A percentile compares a stretch with the other conserved stretches of the same genome.
Evolutionary conservation across 495 filamentous ascomycete species (phyloP).

Genomic region (Aspergillus panamensis): DNA sequence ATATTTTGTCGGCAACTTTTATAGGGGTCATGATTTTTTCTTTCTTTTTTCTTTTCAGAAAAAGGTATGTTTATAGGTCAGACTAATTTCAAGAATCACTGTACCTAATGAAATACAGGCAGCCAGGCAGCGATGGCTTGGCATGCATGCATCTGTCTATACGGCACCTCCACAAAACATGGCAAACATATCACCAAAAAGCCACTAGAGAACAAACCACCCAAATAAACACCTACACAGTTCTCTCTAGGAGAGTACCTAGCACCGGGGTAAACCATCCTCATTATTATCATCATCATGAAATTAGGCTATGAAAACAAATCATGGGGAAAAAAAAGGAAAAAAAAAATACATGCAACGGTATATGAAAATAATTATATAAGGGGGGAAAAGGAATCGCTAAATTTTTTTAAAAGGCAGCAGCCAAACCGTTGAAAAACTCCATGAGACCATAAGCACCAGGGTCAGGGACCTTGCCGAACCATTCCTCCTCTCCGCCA

Average conservation of each 20-base stretch:
- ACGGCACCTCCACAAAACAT: too few species aligned
- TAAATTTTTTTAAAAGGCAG: slow-evolving; percentile 33
- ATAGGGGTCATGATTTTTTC: background rate
- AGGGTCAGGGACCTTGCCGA: slow-evolving; percentile 79
- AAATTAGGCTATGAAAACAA: slow-evolving; percentile 22
- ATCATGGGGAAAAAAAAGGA: slow-evolving; percentile 7
- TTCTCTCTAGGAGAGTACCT: background rate
- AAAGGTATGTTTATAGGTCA: too few species aligned
- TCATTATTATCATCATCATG: slow-evolving; percentile 25
- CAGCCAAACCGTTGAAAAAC: slow-evolving; percentile 76
- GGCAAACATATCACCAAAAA: too few species aligned
- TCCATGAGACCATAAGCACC: slow-evolving; percentile 81
- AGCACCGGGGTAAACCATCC: background rate
- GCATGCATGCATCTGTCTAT: too few species aligned
- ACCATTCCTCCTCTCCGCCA: slow-evolving; percentile 72
- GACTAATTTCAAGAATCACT: too few species aligned
- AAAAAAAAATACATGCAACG: slow-evolving; percentile 18
- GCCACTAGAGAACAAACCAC: background rate
- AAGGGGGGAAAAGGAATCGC: background rate
- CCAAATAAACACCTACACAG: background rate
- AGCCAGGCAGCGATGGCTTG: too few species aligned
- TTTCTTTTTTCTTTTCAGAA: too few species aligned
- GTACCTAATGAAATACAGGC: too few species aligned
- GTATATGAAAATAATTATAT: background rate
- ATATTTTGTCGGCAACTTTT: slow-evolving; percentile 15